phyloP scores from a whole-genome alignment of 2,329 filamentous ascomycete genomes.

The Sporothrix sp. region DNA sequence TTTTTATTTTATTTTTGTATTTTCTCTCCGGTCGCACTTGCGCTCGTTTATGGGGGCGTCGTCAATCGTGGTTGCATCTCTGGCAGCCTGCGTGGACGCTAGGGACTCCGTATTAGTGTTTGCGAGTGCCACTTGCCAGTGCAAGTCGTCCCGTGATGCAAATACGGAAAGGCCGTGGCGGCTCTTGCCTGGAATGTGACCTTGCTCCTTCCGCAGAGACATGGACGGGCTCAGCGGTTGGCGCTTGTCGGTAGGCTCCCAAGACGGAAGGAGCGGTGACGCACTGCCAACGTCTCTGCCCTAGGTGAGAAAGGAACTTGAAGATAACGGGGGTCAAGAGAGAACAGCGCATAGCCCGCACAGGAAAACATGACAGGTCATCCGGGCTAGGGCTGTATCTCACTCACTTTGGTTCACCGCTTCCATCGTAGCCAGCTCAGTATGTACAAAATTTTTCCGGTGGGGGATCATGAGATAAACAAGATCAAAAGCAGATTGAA shows the following conservation, averaged over 20 bases:
- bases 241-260: slow-evolving; percentile 2
- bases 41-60: no score
- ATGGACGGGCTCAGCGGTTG: slow-evolving; percentile 2
- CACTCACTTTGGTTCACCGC: neutral
- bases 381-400: neutral
- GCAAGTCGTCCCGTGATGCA: no score
- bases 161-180: neutral
- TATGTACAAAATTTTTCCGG: no score
- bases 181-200: neutral
- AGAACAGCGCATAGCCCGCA: neutral
- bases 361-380: neutral
- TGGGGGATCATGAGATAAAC: no score
- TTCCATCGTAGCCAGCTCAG: neutral
- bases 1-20: no score
- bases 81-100: no score
- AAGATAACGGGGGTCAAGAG: neutral
- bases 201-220: neutral
- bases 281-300: no score
- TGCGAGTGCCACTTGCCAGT: no score
- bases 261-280: neutral
- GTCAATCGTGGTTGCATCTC: no score
- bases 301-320: neutral
- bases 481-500: no score
- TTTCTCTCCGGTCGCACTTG: no score
- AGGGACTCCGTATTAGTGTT: no score